These are phyloP conservation scores for Fusarium albidum DNA, from an alignment of 2,329 filamentous ascomycete genomes.

Conservation along the genomic window DNA sequence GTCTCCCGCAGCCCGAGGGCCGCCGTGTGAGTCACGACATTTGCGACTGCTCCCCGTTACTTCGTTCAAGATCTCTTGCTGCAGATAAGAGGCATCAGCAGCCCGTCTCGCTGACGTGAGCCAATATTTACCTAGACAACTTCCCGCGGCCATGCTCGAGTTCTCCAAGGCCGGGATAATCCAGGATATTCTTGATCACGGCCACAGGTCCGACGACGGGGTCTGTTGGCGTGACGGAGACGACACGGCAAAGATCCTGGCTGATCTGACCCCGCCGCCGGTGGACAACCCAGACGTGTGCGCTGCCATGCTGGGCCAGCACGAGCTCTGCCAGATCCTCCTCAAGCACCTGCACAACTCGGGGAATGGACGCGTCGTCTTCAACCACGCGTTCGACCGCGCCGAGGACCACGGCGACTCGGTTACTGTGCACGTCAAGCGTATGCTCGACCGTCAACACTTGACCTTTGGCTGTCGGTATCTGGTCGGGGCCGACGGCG, in stretches of 20 bases:
- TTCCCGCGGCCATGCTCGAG: neutral
- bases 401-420: conserved; percentile 1
- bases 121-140: conserved; percentile 2
- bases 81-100: no score
- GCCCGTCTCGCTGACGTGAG: neutral
- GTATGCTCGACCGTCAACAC: neutral
- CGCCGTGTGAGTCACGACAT: neutral
- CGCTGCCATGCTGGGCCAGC: conserved; percentile 5
- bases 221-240: conserved; percentile 6
- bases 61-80: no score
- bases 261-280: conserved; percentile 1
- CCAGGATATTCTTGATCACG: conserved; percentile 2
- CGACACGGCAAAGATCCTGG: conserved; percentile 4
- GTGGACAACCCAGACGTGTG: neutral
- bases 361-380: conserved; percentile 1
- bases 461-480: conserved; percentile 2
- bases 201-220: conserved; percentile 5
- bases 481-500: conserved; percentile 1
- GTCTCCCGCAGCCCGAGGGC: conserved; percentile 3
- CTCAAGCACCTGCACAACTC: conserved; percentile 5
- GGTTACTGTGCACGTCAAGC: conserved; percentile 2
- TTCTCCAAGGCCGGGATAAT: conserved; percentile 3
- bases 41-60: neutral
- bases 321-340: conserved; percentile 4
- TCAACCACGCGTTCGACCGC: neutral